Evolutionary conservation across 305 asterid genomes (phyloP), one percentile per base, ranked within the genome.

Genomic region (Rubia balearica): DNA sequence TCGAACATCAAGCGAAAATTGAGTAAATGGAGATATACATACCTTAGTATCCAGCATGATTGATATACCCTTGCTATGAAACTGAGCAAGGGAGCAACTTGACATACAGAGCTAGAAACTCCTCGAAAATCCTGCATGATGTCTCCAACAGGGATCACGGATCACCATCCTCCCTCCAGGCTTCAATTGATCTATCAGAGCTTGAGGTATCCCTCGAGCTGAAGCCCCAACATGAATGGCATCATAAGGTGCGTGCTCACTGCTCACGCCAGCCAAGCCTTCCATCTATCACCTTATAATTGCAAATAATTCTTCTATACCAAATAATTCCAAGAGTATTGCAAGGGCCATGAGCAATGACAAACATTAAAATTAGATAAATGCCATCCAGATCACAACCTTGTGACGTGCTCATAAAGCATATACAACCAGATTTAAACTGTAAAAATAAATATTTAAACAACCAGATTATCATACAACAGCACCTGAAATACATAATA

Each of bases 151-250:
- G 99, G n/a, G n/a, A n/a, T n/a, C n/a, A n/a, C n/a, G 99, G 76
- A 94, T 89, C 73, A 94, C 99, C 86, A 94, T 73, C 85, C 97
- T 85, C 53, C 99, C 97, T 8, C 99, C 99, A 0, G 99, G 97
- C 82, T 89, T 94, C 80, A 94, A 75, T 84, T 94, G 97, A 70
- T 91, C 90, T 6, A 91, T 72, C 30, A 94, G 90, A 51, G 90
- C 87, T 61, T 85, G 86, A 64, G 99, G 97, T 63, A 91, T 87
- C 81, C 91, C 96, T 6, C 85, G 78, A 63, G 99, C 91, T 3
- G 97, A 96, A 43, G 99, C 99, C 68, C 99, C 99, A 71, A 93
- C 98, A 53, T 93, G 97, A 77, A 93, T 93, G n/a, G 96, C 94
- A 72, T 93, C 94, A 22, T 90, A 92, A 14, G 98, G 98, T 60